Conservation (phyloP, 129 eudicot genomes). For the Flaveria trinervia region DNA sequence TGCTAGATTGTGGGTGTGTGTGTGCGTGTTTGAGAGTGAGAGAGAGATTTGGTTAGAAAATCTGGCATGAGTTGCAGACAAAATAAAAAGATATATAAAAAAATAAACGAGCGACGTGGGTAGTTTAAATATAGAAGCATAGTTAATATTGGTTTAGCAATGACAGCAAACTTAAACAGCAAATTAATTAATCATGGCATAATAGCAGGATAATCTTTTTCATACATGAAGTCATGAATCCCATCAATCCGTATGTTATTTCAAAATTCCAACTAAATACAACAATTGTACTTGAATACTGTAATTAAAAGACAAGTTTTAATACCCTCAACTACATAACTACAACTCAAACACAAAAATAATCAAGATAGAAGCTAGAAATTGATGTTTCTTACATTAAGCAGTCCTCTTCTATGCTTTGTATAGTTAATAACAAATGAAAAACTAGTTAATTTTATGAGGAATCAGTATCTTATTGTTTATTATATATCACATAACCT, state of each 20-base stretch:
- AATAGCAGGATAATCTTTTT: neutral
- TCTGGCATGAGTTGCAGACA: constrained; percentile 24
- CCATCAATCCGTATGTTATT: too few relatives aligned
- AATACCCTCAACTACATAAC: neutral
- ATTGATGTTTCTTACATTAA: neutral
- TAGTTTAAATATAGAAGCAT: constrained; percentile 32
- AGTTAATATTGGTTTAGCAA: constrained; percentile 9
- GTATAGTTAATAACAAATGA: neutral
- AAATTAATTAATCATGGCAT: constrained; percentile 1
- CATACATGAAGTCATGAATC: neutral
- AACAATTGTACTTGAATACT: neutral
- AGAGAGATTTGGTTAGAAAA: constrained; percentile 22
- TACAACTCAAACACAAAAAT: neutral
- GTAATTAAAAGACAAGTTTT: neutral
- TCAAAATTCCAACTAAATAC: neutral
- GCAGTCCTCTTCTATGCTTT: neutral
- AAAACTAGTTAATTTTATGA: constrained; percentile 7
- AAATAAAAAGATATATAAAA: constrained; percentile 10
- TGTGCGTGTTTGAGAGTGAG: neutral
- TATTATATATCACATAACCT: neutral
- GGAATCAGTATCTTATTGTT: neutral
- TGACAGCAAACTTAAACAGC: constrained; percentile 11
- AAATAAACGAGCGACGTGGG: constrained; percentile 29
- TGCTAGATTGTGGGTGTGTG: neutral
- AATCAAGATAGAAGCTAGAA: neutral